Conservation (phyloP, 2,329 filamentous ascomycete genomes). For the Neofusicoccum sp. region DNA sequence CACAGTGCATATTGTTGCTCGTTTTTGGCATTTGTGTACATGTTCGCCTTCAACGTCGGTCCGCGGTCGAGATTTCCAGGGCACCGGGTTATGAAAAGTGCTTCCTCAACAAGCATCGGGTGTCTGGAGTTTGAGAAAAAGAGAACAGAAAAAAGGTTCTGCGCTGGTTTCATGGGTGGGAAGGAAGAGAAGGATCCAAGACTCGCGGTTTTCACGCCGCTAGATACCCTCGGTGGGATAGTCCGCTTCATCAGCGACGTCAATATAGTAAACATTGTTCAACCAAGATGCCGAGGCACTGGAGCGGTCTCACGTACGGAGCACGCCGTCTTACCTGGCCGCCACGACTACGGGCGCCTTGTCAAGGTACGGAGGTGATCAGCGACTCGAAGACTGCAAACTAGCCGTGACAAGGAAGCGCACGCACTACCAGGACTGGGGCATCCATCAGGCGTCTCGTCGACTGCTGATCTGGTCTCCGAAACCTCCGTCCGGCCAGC, state of each 20-base stretch:
- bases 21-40: constrained; percentile 1
- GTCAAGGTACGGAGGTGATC: background rate
- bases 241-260: constrained; percentile 8
- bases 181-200: background rate
- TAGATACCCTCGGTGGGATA: constrained; percentile 10
- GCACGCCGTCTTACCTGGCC: background rate
- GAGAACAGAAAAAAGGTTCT: background rate
- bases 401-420: constrained; percentile 2
- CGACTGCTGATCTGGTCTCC: background rate
- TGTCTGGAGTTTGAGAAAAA: constrained; percentile 11
- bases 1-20: background rate
- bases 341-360: background rate
- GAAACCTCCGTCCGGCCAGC: background rate
- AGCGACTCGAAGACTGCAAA: background rate
- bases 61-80: background rate
- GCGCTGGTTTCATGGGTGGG: background rate
- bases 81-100: constrained; percentile 9
- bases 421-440: background rate
- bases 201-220: constrained; percentile 8
- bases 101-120: constrained; percentile 13
- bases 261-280: constrained; percentile 3
- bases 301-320: background rate
- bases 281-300: background rate
- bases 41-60: constrained; percentile 10
- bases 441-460: background rate